Percentiles rank a stretch among this genome's conserved stretches.
Conservation (phyloP, 2,329 filamentous ascomycete species). For the Penicillium concentricum region DNA sequence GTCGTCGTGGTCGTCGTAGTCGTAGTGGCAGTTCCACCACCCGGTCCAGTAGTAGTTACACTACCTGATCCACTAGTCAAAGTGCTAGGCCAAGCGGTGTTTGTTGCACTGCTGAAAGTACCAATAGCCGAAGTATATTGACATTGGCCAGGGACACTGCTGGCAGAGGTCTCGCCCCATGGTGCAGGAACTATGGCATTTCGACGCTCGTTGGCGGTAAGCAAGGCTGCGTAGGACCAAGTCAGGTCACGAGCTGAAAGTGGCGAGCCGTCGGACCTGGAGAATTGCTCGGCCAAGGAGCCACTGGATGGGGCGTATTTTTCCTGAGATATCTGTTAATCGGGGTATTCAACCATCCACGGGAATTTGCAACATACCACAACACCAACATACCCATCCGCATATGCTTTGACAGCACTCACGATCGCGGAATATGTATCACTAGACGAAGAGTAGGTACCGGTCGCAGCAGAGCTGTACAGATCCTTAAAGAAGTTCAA, state of each 20-base stretch:
- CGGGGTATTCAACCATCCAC: neutral
- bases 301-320: slow-evolving; percentile 29
- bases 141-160: slow-evolving; percentile 33
- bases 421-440: slow-evolving; percentile 56
- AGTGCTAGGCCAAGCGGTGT: slow-evolving; percentile 33
- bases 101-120: slow-evolving; percentile 34
- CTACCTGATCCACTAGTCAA: slow-evolving; percentile 20
- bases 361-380: slow-evolving; percentile 26
- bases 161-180: slow-evolving; percentile 36
- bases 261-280: slow-evolving; percentile 33
- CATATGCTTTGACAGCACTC: slow-evolving; percentile 62
- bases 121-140: slow-evolving; percentile 32
- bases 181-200: slow-evolving; percentile 33
- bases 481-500: slow-evolving; percentile 71
- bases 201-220: slow-evolving; percentile 38
- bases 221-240: slow-evolving; percentile 46
- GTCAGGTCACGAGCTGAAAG: slow-evolving; percentile 45
- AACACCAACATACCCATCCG: slow-evolving; percentile 55
- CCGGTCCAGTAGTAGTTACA: slow-evolving; percentile 5
- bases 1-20: slow-evolving; percentile 19
- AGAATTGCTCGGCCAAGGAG: slow-evolving; percentile 44
- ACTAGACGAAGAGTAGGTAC: slow-evolving; percentile 63
- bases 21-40: slow-evolving; percentile 12
- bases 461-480: slow-evolving; percentile 56
- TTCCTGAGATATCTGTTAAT: slow-evolving; percentile 18